Conservation (phyloP, 2,329 filamentous ascomycete species). For the Zalaria sp. region DNA sequence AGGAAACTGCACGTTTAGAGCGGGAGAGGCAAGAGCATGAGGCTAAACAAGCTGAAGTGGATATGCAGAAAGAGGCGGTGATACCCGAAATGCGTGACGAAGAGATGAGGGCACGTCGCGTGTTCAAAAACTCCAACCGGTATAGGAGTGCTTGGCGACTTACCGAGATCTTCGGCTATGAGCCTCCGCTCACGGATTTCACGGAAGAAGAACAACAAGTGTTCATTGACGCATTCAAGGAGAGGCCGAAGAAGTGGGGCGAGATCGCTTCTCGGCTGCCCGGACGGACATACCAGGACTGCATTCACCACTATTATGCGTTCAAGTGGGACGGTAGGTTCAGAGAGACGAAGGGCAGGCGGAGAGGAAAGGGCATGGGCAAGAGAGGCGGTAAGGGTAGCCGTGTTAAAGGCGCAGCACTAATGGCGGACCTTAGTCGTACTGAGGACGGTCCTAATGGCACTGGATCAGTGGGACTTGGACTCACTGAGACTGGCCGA, state of each 20-base stretch:
- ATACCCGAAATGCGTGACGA: constrained; percentile 56
- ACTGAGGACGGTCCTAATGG: constrained; percentile 23
- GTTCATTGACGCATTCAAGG: constrained; percentile 62
- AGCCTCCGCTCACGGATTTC: constrained; percentile 63
- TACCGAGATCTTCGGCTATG: constrained; percentile 55
- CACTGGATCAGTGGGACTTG: constrained; percentile 6
- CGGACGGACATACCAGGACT: constrained; percentile 59
- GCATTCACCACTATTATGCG: constrained; percentile 77
- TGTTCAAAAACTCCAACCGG: constrained; percentile 53
- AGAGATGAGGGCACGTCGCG: constrained; percentile 42
- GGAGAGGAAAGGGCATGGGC: constrained; percentile 18
- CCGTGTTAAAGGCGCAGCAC: constrained; percentile 34
- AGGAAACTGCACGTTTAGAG: constrained; percentile 56
- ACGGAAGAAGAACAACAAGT: constrained; percentile 52
- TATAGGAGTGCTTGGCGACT: constrained; percentile 51
- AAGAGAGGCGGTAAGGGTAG: constrained; percentile 36
- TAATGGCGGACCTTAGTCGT: constrained; percentile 49
- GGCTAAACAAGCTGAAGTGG: constrained; percentile 53
- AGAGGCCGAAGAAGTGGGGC: constrained; percentile 71
- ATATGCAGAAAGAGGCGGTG: constrained; percentile 62
- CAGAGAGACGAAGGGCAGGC: constrained; percentile 45
- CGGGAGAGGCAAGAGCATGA: constrained; percentile 39
- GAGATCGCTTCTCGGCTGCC: constrained; percentile 56
- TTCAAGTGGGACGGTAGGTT: constrained; percentile 63
- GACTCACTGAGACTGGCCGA: constrained; percentile 33